phyloP scores from a whole-genome alignment of 1,139 yeast genomes.

The Yamadazyma blattariae region DNA sequence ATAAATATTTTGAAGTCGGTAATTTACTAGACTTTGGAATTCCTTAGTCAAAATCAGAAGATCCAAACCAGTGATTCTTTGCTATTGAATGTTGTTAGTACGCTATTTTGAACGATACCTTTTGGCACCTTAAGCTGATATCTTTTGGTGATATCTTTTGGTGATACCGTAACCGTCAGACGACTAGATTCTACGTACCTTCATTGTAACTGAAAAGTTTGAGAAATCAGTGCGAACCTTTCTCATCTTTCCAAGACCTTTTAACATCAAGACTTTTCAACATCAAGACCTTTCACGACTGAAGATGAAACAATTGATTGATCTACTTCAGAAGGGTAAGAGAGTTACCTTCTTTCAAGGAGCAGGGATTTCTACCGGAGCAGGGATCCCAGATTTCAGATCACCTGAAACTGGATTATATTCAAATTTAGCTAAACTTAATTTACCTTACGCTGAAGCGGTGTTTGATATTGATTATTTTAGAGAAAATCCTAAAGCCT shows the following conservation, averaged over 20 bases:
- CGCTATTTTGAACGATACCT: no score
- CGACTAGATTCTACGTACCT: conserved; percentile 9
- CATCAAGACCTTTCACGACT: no score
- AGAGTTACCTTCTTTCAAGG: conserved; percentile 62
- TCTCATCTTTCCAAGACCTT: no score
- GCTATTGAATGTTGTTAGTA: conserved; percentile 47
- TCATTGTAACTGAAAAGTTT: conserved; percentile 3
- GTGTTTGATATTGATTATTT: conserved; percentile 89
- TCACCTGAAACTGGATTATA: conserved; percentile 91
- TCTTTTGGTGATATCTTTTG: background rate
- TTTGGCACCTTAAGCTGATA: background rate
- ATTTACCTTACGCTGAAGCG: conserved; percentile 91
- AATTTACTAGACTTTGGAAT: conserved; percentile 57
- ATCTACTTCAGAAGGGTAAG: conserved; percentile 22
- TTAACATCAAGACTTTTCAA: no score
- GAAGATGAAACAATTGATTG: conserved; percentile 20
- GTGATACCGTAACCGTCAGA: background rate
- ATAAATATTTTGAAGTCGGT: conserved; percentile 81
- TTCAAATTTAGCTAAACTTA: conserved; percentile 68
- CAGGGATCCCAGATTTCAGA: conserved; percentile 94
- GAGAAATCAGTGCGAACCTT: background rate
- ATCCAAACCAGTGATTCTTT: conserved; percentile 83
- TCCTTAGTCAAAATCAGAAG: conserved; percentile 70
- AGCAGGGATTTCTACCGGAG: conserved; percentile 90
- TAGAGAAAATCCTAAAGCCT: conserved; percentile 71